Base-by-base conservation (phyloP, 2,329 filamentous ascomycete genomes). In the Myriosclerotinia scirpicola region DNA sequence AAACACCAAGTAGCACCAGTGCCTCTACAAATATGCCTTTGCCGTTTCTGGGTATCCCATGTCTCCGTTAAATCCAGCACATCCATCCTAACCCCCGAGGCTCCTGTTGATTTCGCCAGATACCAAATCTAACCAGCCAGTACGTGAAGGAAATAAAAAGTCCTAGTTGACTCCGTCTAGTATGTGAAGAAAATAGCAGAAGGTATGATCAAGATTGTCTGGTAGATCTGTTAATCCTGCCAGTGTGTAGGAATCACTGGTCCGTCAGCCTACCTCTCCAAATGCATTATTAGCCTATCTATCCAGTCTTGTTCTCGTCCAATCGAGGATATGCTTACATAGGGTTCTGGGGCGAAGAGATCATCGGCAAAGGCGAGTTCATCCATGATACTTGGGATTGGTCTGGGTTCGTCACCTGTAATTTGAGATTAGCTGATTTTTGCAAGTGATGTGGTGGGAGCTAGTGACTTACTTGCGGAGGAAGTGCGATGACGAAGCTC, bases 231-330 rank as follows among this genome's bases (percentile, higher is more conserved):
- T 50, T n/a, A 64, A 40, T 64, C 42, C 9, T 58, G 62, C 62
- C 62, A 64, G 30, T 64, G 62, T 22, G 53, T 50, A 5, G 62
- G 62, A 8, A 58, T 14, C 15, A 56, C 52, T 50, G 52, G 53
- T 5, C 56, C 40, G 22, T 22, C 3, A 15, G 20, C 20, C 53
- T 64, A 36, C n/a, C 15, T 50, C 5, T 50, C 14, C 17, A 36
- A 22, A 36, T 26, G 5, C 44, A 2, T 22, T 30, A 54, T 65
- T 53, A 65, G 55, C 38, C 34, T 20, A 61, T 54, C 46, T 2
- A 36, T 46, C n/a, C 46, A 53, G 36, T 15, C 14, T 44, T 38
- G 20, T 17, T 4, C n/a, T 15, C 14, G 5, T 22, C 17, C 38
- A 8, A 20, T 54, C 7, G 17, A 53, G 5, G 15, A 20, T 42